Evolutionary conservation across 1,139 yeast species (phyloP), one percentile per base, ranked within the genome.

Genomic region (Zygosaccharomyces pseudobailii): DNA sequence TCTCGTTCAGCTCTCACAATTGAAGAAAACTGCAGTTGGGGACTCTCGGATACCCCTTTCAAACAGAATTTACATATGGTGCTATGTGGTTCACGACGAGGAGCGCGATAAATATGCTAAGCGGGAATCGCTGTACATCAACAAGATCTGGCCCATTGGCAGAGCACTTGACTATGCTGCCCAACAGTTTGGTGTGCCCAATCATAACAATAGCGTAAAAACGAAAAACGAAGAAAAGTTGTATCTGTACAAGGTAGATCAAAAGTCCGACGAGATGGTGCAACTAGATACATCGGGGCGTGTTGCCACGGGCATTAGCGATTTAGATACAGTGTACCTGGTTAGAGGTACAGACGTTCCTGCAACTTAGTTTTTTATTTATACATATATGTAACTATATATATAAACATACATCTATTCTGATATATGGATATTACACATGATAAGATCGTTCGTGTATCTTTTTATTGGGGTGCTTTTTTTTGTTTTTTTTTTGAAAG

Each of bases 151-250:
- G 87, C 83, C 87, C 0, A 74, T 87, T 5, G 97, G 97, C 0
- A 73, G 87, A 53, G 83, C 84, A 2, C 67, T 88, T 41, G 97
- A 90, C 63, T 74, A 76, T 35, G 74, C 85, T 9, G 80, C 90
- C 4, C 76, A 73, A 28, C 62, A 69, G 31, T 65, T 84, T 48
- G 73, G 71, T 43, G 74, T 86, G 20, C 70, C 71, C 36, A 86
- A 86, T 23, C 63, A 69, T 43, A 84, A 84, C 59, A 74, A 77
- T 1, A 71, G 66, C 23, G 75, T 75, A 25, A 55, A 48, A 9
- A 42, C 61, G 1, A 39, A 45, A 5, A 39, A 47, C 7, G 48
- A 52, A 10, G 66, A 67, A 40, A 64, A 57, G 44, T 46, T 70
- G 21, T 62, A 58, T 31, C 48, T 69, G 51, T 56, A 69, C 55